Conservation (phyloP, 495 filamentous ascomycete genomes). For the Diplogelasinospora grovesii region DNA sequence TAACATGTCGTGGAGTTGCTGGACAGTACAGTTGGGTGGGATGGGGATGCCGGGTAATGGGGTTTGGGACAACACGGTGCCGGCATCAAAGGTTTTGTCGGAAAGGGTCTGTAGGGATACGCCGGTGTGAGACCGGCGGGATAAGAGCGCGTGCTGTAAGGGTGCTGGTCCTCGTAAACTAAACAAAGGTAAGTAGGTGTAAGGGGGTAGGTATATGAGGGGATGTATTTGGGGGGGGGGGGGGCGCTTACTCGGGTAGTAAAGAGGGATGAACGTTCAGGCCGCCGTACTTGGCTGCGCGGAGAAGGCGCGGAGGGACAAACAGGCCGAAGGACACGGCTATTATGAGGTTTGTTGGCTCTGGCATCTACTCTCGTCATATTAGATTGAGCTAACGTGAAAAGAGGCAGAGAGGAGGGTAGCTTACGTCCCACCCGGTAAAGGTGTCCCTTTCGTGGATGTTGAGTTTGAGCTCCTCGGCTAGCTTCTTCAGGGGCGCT, state of each 20-base stretch:
- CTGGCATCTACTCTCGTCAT: not conserved
- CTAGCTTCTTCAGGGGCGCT: conserved; percentile 72
- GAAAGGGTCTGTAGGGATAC: conserved; percentile 83
- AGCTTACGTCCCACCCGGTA: conserved; percentile 64
- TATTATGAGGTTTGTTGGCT: conserved; percentile 71
- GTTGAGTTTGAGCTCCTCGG: conserved; percentile 53
- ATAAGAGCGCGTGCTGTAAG: conserved; percentile 70
- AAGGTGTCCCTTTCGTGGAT: conserved; percentile 76
- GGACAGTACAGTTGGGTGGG: conserved; percentile 3
- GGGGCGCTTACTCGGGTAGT: conserved; percentile 64
- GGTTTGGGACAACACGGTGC: conserved; percentile 61
- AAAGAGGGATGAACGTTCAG: conserved; percentile 94
- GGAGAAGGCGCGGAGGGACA: conserved; percentile 70
- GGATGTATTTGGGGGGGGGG: not conserved
- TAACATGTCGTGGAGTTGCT: conserved; percentile 28
- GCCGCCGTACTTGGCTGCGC: conserved; percentile 67
- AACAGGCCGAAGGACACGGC: conserved; percentile 95
- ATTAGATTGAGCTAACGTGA: not conserved
- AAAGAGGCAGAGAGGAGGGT: not conserved
- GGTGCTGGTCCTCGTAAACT: conserved; percentile 71
- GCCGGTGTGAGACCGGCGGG: conserved; percentile 50
- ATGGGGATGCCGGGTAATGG: conserved; percentile 24
- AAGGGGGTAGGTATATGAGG: not conserved
- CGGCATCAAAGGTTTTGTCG: conserved; percentile 65
- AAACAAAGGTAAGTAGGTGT: no score